These are phyloP conservation scores for Pyricularia grisea DNA, from an alignment of 2,329 filamentous ascomycete genomes.

Conservation along the genomic window DNA sequence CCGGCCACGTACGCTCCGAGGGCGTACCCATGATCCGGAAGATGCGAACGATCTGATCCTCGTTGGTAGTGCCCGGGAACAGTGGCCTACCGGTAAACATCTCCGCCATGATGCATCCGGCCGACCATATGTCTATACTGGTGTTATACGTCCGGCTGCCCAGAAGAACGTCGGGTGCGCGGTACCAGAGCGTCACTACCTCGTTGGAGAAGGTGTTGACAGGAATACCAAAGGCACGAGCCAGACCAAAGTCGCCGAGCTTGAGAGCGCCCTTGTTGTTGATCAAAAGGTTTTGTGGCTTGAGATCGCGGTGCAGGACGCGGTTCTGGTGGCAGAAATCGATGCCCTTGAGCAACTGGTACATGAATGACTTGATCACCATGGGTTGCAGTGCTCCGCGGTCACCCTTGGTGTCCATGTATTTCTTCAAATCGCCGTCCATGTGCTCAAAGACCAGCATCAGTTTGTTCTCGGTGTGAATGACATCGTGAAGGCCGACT, in stretches of 20 bases:
- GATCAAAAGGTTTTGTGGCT: slow-evolving; percentile 94
- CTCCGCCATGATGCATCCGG: slow-evolving; percentile 98
- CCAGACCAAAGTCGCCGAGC: slow-evolving; percentile 88
- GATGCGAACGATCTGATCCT: slow-evolving; percentile 94
- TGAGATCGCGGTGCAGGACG: slow-evolving; percentile 89
- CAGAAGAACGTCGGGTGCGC: slow-evolving; percentile 88
- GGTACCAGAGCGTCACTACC: slow-evolving; percentile 96
- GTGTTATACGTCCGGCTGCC: slow-evolving; percentile 96
- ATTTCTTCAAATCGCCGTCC: slow-evolving; percentile 97
- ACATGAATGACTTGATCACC: slow-evolving; percentile 99
- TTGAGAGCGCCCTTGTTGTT: slow-evolving; percentile 87
- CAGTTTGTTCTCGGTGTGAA: slow-evolving; percentile 98
- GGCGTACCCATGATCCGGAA: slow-evolving; percentile 98
- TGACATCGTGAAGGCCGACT: slow-evolving; percentile 93
- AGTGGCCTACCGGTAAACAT: slow-evolving; percentile 96
- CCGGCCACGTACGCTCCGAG: slow-evolving; percentile 90
- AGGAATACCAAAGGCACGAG: slow-evolving; percentile 89
- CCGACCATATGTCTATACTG: slow-evolving; percentile 99
- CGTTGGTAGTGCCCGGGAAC: slow-evolving; percentile 96
- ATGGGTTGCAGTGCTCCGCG: slow-evolving; percentile 78
- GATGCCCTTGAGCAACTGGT: slow-evolving; percentile 89
- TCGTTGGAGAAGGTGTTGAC: slow-evolving; percentile 98
- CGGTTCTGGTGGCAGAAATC: slow-evolving; percentile 97
- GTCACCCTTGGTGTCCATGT: slow-evolving; percentile 92
- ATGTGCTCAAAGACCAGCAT: slow-evolving; percentile 99